Conservation (phyloP, 2,329 filamentous ascomycete genomes). For the Grosmannia serpens region DNA sequence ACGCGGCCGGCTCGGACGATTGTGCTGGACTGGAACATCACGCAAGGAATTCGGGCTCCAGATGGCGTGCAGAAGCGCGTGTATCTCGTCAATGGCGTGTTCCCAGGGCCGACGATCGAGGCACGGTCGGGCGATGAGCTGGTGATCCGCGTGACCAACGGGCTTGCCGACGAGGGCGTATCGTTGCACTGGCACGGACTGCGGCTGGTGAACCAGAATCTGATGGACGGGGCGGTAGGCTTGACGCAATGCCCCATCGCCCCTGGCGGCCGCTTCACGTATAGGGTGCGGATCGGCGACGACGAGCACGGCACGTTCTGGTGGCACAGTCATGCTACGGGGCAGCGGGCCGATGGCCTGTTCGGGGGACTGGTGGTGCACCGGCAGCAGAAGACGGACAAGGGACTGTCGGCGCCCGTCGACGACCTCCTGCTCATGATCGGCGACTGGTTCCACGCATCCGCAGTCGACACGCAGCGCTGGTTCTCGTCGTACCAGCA, state of each 20-base stretch:
- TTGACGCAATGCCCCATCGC: constrained; percentile 57
- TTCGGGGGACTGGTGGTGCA: constrained; percentile 53
- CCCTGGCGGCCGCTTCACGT: constrained; percentile 51
- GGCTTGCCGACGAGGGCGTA: constrained; percentile 22
- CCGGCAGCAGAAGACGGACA: constrained; percentile 38
- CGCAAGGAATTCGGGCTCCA: background rate
- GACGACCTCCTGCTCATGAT: constrained; percentile 53
- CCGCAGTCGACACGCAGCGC: background rate
- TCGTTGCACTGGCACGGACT: constrained; percentile 35
- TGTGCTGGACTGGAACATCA: background rate
- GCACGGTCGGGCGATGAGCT: constrained; percentile 31
- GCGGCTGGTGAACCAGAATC: constrained; percentile 19
- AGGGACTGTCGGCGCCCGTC: constrained; percentile 37
- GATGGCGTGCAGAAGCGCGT: constrained; percentile 2
- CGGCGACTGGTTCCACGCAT: constrained; percentile 46
- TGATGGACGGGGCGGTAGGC: constrained; percentile 58
- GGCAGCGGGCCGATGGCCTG: constrained; percentile 55
- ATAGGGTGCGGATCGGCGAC: constrained; percentile 20
- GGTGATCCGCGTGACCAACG: constrained; percentile 29
- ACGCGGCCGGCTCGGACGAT: background rate
- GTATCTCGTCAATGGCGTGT: constrained; percentile 13
- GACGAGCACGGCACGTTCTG: constrained; percentile 25
- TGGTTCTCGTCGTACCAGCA: constrained; percentile 1
- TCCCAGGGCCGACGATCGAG: constrained; percentile 37
- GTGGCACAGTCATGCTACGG: constrained; percentile 58